Evolutionary conservation across 2,329 filamentous ascomycete species (phyloP).

Genomic region (Sphaerulina vaccinii): DNA sequence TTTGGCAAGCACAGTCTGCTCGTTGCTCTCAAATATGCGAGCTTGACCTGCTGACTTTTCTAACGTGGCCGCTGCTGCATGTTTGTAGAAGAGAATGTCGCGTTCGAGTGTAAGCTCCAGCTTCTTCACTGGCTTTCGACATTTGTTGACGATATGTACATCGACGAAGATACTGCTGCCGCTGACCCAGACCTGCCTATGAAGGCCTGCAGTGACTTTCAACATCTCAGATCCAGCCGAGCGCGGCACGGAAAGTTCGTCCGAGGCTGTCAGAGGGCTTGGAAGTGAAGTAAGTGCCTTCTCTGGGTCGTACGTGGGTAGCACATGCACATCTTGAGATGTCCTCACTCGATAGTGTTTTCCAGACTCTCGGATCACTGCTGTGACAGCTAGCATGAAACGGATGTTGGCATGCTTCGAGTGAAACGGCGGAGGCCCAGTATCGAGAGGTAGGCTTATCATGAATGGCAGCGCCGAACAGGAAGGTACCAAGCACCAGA

Average conservation of each 20-base stretch:
- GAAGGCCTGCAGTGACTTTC: slow-evolving; percentile 52
- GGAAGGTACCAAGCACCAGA: slow-evolving; percentile 52
- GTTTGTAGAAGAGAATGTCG: slow-evolving; percentile 52
- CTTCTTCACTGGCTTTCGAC: slow-evolving; percentile 49
- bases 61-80: slow-evolving; percentile 48
- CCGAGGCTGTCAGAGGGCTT: slow-evolving; percentile 51
- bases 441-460: slow-evolving; percentile 54
- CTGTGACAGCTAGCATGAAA: slow-evolving; percentile 50
- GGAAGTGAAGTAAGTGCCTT: slow-evolving; percentile 55
- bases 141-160: slow-evolving; percentile 52
- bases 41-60: slow-evolving; percentile 52
- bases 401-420: slow-evolving; percentile 54
- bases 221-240: slow-evolving; percentile 46
- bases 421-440: slow-evolving; percentile 55
- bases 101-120: slow-evolving; percentile 55
- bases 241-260: slow-evolving; percentile 46
- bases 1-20: slow-evolving; percentile 49
- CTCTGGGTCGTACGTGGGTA: slow-evolving; percentile 57
- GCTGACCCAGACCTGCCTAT: slow-evolving; percentile 60
- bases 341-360: slow-evolving; percentile 52
- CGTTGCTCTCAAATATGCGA: slow-evolving; percentile 54
- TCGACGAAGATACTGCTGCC: slow-evolving; percentile 57
- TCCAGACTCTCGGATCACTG: slow-evolving; percentile 49
- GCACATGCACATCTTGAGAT: slow-evolving; percentile 50
- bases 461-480: slow-evolving; percentile 51